Base-by-base conservation (phyloP, 1,139 yeast genomes). In the Yarrowia galli region DNA sequence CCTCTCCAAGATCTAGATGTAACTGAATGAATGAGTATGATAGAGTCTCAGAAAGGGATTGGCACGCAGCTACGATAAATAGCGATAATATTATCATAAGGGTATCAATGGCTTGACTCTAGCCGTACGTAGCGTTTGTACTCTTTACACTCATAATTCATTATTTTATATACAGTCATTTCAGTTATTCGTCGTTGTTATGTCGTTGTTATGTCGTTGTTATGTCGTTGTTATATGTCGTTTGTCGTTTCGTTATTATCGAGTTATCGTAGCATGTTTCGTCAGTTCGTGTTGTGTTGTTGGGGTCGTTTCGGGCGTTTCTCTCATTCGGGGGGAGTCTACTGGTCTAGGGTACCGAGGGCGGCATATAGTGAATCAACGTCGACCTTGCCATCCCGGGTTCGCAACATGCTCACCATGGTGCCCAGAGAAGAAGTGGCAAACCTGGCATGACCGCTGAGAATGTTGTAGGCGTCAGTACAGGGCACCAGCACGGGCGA, bases 1-100 rank as follows among this genome's bases (percentile, higher is more conserved):
- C 76, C 85, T 89, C 67, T 87, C 91, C 32, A 89, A 89, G 81
- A 89, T 61, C 38, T 61, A 48, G 45, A 36, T 58, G 25, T 16
- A 20, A 28, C 8, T 25, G 28, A 22, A 40, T 32, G 18, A 20
- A 32, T 15, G 42, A 16, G 9, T 16, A 28, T 49, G 54, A 49
- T 40, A 40, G 43, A 40, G 45, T n/a, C 18, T 40, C 16, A 40
- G 20, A 42, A n/a, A n/a, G n/a, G n/a, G n/a, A n/a, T n/a, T n/a
- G n/a, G n/a, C n/a, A n/a, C n/a, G n/a, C n/a, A n/a, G n/a, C n/a
- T n/a, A n/a, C n/a, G n/a, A n/a, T n/a, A n/a, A n/a, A n/a, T n/a
- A n/a, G n/a, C n/a, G n/a, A n/a, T n/a, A n/a, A n/a, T n/a, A n/a
- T n/a, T n/a, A n/a, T n/a, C n/a, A n/a, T n/a, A n/a, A n/a, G n/a